Percentiles rank a stretch among this genome's conserved stretches.
Conservation (phyloP, 441 rosid species). For the Caryocar brasiliense region DNA sequence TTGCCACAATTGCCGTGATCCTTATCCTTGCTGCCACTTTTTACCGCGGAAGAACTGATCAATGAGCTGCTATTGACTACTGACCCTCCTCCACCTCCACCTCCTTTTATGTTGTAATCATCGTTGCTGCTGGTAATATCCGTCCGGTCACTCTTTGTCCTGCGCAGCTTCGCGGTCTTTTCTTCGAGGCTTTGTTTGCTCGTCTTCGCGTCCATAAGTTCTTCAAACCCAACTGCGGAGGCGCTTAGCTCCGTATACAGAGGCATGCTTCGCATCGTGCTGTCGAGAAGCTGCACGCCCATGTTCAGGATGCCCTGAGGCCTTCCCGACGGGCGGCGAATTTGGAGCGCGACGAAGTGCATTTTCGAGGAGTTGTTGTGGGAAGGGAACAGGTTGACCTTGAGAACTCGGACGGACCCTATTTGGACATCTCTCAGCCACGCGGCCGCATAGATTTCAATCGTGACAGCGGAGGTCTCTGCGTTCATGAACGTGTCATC, state of each 20-base stretch:
- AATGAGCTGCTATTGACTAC: constrained; percentile 15
- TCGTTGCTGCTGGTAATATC: constrained; percentile 25
- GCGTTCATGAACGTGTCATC: constrained; percentile 49
- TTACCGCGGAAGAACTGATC: neutral
- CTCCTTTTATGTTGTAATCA: constrained; percentile 2
- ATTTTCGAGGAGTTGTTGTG: constrained; percentile 25
- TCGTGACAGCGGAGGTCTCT: constrained; percentile 47
- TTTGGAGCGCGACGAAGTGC: constrained; percentile 61
- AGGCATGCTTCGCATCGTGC: constrained; percentile 72
- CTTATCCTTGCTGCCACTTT: neutral
- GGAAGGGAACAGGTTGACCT: constrained; percentile 53
- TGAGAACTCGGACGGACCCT: constrained; percentile 56
- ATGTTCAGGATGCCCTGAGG: constrained; percentile 76
- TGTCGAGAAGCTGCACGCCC: constrained; percentile 62
- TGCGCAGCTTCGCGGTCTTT: constrained; percentile 24
- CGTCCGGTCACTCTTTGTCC: constrained; percentile 58
- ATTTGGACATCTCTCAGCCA: constrained; percentile 74
- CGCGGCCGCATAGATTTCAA: constrained; percentile 76
- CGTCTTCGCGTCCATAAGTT: constrained; percentile 12
- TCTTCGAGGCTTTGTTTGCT: neutral
- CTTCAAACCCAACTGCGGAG: constrained; percentile 14
- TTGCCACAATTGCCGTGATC: neutral
- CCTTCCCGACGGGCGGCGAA: constrained; percentile 79
- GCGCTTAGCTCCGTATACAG: constrained; percentile 44
- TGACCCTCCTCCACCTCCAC: neutral